Evolutionary conservation across 2,329 filamentous ascomycete species (phyloP).

Genomic region (Botrytis deweyae): DNA sequence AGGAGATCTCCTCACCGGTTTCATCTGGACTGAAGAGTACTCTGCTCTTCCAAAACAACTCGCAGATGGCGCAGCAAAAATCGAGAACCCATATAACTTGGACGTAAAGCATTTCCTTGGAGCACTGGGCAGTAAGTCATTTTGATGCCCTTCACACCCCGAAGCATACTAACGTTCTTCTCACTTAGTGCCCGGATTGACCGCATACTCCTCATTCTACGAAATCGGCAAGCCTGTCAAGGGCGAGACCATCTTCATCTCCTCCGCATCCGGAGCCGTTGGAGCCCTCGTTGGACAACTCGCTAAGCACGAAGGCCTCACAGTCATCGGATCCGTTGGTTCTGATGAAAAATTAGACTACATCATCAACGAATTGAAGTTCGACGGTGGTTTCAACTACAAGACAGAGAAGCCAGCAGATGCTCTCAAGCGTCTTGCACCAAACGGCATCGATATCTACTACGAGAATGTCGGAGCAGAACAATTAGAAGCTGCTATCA

Average conservation of each 20-base stretch:
- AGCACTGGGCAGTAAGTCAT: slow-evolving; percentile 57
- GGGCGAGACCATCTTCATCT: slow-evolving; percentile 77
- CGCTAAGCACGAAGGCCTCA: slow-evolving; percentile 72
- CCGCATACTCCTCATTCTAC: slow-evolving; percentile 72
- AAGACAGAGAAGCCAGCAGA: slow-evolving; percentile 68
- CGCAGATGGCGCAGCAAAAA: slow-evolving; percentile 47
- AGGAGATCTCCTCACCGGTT: slow-evolving; percentile 64
- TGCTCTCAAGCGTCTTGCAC: slow-evolving; percentile 64
- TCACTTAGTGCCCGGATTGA: slow-evolving; percentile 63
- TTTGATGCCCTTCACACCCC: too few species aligned
- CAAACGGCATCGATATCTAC: slow-evolving; percentile 75
- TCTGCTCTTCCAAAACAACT: slow-evolving; percentile 49
- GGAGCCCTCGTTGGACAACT: slow-evolving; percentile 76
- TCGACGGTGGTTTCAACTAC: slow-evolving; percentile 77
- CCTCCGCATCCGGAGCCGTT: slow-evolving; percentile 71
- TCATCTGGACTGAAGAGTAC: slow-evolving; percentile 68
- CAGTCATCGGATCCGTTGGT: slow-evolving; percentile 72
- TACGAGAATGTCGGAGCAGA: slow-evolving; percentile 80
- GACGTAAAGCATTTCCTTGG: slow-evolving; percentile 70
- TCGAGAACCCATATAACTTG: slow-evolving; percentile 69
- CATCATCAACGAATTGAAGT: slow-evolving; percentile 70
- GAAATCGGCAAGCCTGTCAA: slow-evolving; percentile 73
- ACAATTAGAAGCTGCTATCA: slow-evolving; percentile 67
- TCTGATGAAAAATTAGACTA: slow-evolving; percentile 74
- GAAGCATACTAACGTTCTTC: neutral